A percentile compares a stretch with the other conserved stretches of the same genome.
Conservation (phyloP, 495 filamentous ascomycete genomes). For the Polyplosphaeria fusca region DNA sequence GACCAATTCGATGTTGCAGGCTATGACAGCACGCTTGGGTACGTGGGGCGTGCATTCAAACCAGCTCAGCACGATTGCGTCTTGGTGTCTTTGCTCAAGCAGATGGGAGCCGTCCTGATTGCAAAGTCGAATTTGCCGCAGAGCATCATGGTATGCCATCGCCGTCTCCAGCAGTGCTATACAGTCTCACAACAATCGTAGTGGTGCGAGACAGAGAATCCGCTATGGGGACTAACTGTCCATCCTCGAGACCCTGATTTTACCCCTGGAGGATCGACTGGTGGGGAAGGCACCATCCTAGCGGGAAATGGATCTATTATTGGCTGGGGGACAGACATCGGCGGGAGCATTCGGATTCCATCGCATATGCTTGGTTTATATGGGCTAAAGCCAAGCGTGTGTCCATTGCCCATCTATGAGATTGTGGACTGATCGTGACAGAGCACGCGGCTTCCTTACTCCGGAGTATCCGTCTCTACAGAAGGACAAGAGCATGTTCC, state of each 20-base stretch:
- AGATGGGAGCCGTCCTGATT: constrained; percentile 45
- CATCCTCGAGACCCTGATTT: constrained; percentile 49
- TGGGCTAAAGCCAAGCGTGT: constrained; percentile 50
- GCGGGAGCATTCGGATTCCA: constrained; percentile 62
- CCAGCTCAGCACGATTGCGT: constrained; percentile 27
- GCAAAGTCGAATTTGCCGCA: constrained; percentile 44
- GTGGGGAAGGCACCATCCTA: constrained; percentile 31
- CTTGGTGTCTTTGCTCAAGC: constrained; percentile 47
- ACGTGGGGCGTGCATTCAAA: constrained; percentile 34
- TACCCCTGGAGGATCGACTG: constrained; percentile 32
- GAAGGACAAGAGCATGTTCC: constrained; percentile 56
- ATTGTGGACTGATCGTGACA: constrained; percentile 20
- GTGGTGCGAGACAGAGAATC: constrained; percentile 53
- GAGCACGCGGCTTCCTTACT: constrained; percentile 49
- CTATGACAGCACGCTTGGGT: constrained; percentile 35
- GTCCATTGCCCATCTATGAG: background rate
- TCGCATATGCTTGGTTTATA: constrained; percentile 58
- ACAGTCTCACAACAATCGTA: too few relatives aligned
- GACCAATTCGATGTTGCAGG: constrained; percentile 36
- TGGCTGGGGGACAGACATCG: constrained; percentile 58
- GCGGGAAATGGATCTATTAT: constrained; percentile 23
- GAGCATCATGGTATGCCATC: constrained; percentile 45
- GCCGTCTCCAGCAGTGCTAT: background rate
- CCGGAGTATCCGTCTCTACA: constrained; percentile 49
- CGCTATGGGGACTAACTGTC: constrained; percentile 52